These are phyloP conservation scores for Monosporozyma aquatica DNA, from an alignment of 805 yeast genomes.

Conservation along the genomic window DNA sequence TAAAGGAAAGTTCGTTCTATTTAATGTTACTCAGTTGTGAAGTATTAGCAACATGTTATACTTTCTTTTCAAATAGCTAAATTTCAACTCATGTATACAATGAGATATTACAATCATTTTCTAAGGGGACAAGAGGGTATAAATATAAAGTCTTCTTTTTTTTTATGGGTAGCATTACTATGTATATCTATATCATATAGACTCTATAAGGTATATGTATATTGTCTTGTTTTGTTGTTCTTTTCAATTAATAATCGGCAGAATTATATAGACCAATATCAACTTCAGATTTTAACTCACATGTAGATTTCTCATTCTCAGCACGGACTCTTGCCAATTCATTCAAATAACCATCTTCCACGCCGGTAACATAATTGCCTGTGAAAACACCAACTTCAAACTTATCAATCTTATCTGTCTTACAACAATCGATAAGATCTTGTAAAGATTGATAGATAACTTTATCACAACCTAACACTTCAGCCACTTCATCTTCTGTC, in stretches of 20 bases:
- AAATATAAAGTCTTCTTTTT: too few species aligned
- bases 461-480: constrained; percentile 78
- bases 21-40: neutral
- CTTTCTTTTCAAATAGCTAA: too few species aligned
- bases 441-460: constrained; percentile 82
- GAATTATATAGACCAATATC: constrained; percentile 55
- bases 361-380: constrained; percentile 91
- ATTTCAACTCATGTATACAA: too few species aligned
- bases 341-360: constrained; percentile 69
- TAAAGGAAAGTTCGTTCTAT: neutral
- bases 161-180: too few species aligned
- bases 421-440: constrained; percentile 77
- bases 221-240: too few species aligned
- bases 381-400: constrained; percentile 97
- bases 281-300: constrained; percentile 71
- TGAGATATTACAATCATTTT: too few species aligned
- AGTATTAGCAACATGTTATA: too few species aligned
- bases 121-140: too few species aligned
- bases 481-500: constrained; percentile 64
- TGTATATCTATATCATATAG: too few species aligned
- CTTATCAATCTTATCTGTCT: constrained; percentile 35
- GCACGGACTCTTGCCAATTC: constrained; percentile 80
- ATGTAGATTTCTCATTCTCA: constrained; percentile 48
- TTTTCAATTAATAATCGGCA: constrained; percentile 37
- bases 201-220: too few species aligned